Evolutionary conservation across 805 yeast genomes (phyloP), one percentile per base, ranked within the genome.

Genomic region (Saccharomycopsis sp.): DNA sequence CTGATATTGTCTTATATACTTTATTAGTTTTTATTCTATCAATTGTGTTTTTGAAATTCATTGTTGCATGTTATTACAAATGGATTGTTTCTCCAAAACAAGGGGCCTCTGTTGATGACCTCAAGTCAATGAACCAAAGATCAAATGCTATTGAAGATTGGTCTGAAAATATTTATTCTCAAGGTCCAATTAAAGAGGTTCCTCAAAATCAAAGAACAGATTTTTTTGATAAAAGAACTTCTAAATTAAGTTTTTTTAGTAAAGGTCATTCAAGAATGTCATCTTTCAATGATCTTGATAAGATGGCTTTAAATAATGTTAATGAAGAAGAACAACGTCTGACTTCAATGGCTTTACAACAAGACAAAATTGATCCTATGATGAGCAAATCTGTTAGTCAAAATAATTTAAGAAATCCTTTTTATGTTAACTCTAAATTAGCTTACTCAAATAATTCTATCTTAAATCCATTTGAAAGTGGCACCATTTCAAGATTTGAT

Each of bases 1-100:
- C 96, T 0, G 64, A 76, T 40, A 76, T 88, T 30, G 96, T 92
- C 1, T 69, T 92, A 45, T 74, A 76, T 51, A 70, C 81, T 5
- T 83, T 96, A 1, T 69, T 92, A 52, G 79, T 82, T 8, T 86
- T 92, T 56, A 88, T 92, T 52, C 66, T 92, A 43, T 71, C 94
- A 2, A 74, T 92, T 40, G 94, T 87, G 19, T 54, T 78, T 39
- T 67, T 67, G 32, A 88, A 88, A 61, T 92, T 92, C 52, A 42
- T 81, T 12, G 66, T 89, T 57, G 96, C 98, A 0, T 79, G 89
- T 55, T 85, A 87, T 57, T 92, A 80, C 67, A 77, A 81, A 51
- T 89, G 96, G 95, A 60, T 75, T 43, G 61, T 89, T 15, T 70
- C 95, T 8, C 73, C 76, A 32, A 67, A 61, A 27, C 96, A 87